Base-by-base conservation (phyloP, 371 early-diverging fungal species). In the Vairimorpha apis region DNA sequence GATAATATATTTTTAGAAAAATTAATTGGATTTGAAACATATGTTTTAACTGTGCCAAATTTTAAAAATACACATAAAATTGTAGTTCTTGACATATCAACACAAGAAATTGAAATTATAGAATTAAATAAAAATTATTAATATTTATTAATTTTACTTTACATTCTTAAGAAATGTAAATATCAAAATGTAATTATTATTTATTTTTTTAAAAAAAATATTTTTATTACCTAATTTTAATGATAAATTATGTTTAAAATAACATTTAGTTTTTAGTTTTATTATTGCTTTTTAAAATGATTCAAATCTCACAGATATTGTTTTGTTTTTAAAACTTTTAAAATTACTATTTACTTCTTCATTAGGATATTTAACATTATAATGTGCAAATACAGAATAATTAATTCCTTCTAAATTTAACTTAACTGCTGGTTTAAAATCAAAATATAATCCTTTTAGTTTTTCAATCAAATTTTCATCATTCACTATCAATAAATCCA, bases 361-460 rank as follows among this genome's bases (percentile, higher is more conserved):
- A 25, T 25, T 45, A 21, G 65, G 43, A 47, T 32, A 65, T 25
- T 12, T 10, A 8, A 45, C 43, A 14, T 49, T 49, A 47, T 65
- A 47, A 32, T 65, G 44, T 21, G 44, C 27, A 45, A 18, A 65
- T 12, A 47, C 37, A 18, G 32, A 27, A 16, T 25, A 18, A 32
- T 2, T 4, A 4, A 65, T 14, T 13, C 23, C 21, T 2, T 25
- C 30, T 7, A 47, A 32, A 33, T 29, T 1, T 25, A 14, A 41
- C 27, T 25, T 49, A 5, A 18, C 27, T 2, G 14, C 14, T 1
- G 65, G 65, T 65, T 65, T 72, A 13, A 76, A 56, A 25, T 73
- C 47, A 14, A 64, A 64, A 51, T 79, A 79, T 35, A 79, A 21
- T 43, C n/a, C 59, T 41, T 76, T 45, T 14, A 71, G 58, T 13